Percentiles rank a stretch among this genome's conserved stretches.
phyloP scores from a whole-genome alignment of 192 early-diverging fungal species.

The Coemansia sp. region DNA sequence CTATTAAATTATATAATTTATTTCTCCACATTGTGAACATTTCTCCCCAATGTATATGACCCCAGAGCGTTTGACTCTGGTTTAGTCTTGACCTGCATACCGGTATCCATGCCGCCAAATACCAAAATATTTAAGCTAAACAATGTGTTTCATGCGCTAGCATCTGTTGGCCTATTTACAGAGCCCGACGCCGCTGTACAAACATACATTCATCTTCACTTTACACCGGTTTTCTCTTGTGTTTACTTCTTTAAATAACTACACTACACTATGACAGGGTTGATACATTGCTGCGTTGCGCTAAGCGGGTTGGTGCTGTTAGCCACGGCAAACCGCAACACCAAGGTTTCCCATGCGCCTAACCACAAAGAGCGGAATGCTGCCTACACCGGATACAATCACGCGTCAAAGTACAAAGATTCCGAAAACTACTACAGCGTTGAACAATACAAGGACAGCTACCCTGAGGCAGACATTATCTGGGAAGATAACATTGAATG shows the following conservation, averaged over 20 bases:
- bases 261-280: neutral
- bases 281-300: neutral
- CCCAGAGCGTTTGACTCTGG: neutral
- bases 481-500: neutral
- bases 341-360: neutral
- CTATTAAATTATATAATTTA: neutral
- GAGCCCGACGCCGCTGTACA: neutral
- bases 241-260: neutral
- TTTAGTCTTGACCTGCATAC: neutral
- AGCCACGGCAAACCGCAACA: neutral
- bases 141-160: neutral
- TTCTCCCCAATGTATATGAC: neutral
- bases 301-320: neutral
- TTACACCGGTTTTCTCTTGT: neutral
- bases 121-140: neutral
- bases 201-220: neutral
- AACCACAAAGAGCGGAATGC: neutral
- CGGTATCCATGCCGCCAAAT: neutral
- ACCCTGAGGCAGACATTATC: neutral
- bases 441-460: constrained; percentile 1
- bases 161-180: neutral
- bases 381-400: constrained; percentile 1
- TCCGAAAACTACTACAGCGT: neutral
- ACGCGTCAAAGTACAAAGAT: neutral
- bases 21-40: neutral